Evolutionary conservation across 129 eudicot genomes (phyloP).

Genomic region (Silybum marianum): DNA sequence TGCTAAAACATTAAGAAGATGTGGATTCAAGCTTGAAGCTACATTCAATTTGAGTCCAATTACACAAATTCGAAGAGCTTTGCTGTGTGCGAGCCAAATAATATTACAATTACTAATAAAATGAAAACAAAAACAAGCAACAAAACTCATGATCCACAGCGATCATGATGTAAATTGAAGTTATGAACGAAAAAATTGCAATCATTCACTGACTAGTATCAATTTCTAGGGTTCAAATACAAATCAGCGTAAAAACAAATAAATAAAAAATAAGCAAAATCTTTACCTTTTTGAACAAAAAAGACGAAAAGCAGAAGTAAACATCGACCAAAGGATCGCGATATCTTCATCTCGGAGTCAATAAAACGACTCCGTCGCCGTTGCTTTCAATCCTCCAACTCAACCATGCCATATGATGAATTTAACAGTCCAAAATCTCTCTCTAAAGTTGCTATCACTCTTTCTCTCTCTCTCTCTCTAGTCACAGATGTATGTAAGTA

Average conservation of each 20-base stretch:
- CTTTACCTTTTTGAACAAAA: slow-evolving; percentile 42
- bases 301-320: slow-evolving; percentile 33
- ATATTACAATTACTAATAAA: background rate
- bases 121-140: background rate
- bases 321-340: slow-evolving; percentile 15
- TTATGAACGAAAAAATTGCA: background rate
- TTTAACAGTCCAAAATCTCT: slow-evolving; percentile 12
- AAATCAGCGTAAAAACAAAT: slow-evolving; percentile 1
- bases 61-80: slow-evolving; percentile 3
- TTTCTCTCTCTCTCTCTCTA: background rate
- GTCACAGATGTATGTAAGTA: background rate
- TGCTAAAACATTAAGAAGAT: slow-evolving; percentile 3
- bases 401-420: slow-evolving; percentile 47
- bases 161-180: background rate
- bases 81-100: slow-evolving; percentile 6
- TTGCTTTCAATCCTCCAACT: slow-evolving; percentile 7
- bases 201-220: background rate
- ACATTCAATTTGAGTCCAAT: slow-evolving; percentile 1
- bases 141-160: background rate
- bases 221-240: background rate
- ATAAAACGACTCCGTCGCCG: slow-evolving; percentile 8
- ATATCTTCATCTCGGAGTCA: slow-evolving; percentile 36
- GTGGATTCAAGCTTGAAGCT: slow-evolving; percentile 5
- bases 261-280: background rate
- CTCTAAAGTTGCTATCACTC: slow-evolving; percentile 5